Conservation (phyloP, 768 basidiomycete genomes). For the Pleurotus giganteus region DNA sequence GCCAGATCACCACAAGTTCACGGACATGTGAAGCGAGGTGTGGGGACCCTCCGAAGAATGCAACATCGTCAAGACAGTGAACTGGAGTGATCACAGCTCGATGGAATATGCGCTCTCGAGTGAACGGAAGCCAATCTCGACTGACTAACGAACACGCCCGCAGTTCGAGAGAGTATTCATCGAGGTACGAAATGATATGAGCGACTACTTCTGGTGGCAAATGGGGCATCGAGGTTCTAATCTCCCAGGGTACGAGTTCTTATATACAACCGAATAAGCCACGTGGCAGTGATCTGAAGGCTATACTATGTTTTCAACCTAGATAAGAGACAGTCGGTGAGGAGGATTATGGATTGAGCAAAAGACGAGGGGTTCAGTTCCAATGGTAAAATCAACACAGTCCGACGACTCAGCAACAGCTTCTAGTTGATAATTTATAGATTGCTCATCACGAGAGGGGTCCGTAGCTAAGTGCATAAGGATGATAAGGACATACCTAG, state of each 20-base stretch:
- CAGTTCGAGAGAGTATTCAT: neutral
- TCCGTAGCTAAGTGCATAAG: neutral
- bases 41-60: conserved; percentile 1
- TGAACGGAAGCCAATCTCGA: neutral
- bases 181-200: neutral
- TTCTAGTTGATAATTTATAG: conserved; percentile 77
- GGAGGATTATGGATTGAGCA: neutral
- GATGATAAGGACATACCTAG: neutral
- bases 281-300: too few species aligned
- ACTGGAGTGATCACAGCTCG: neutral
- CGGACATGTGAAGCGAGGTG: neutral
- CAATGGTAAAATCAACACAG: conserved; percentile 50
- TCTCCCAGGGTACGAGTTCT: neutral
- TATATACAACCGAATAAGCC: too few species aligned
- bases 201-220: neutral
- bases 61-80: neutral
- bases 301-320: neutral
- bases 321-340: neutral
- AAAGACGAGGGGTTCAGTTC: conserved; percentile 34
- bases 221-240: neutral
- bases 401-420: conserved; percentile 80
- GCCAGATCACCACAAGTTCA: neutral
- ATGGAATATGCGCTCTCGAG: neutral
- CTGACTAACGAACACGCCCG: neutral
- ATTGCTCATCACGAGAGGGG: conserved; percentile 47